phyloP scores from a whole-genome alignment of 306 rosid species.

The Gynostemma pentaphyllum region DNA sequence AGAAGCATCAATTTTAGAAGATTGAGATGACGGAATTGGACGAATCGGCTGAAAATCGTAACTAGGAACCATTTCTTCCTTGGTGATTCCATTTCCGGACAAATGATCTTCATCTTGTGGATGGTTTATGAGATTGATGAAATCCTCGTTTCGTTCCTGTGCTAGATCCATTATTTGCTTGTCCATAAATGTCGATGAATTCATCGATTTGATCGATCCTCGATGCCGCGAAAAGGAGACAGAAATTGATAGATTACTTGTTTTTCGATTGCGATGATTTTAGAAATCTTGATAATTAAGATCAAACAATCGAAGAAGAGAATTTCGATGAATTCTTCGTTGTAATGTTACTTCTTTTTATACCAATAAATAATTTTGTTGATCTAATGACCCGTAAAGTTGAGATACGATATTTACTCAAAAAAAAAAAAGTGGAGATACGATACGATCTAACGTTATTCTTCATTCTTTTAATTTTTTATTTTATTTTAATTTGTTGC shows the following conservation, averaged over 20 bases:
- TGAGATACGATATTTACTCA: too few species aligned
- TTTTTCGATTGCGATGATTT: neutral
- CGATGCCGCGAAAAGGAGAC: neutral
- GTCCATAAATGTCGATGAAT: conserved; percentile 77
- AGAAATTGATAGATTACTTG: neutral
- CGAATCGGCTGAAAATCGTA: conserved; percentile 89
- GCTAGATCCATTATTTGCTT: conserved; percentile 86
- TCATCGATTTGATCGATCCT: conserved; percentile 30
- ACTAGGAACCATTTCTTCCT: conserved; percentile 55
- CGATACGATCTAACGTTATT: too few species aligned
- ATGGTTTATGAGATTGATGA: conserved; percentile 46
- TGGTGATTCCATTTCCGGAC: conserved; percentile 28
- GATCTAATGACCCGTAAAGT: too few species aligned
- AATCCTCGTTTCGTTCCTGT: conserved; percentile 31
- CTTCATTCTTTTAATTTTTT: too few species aligned
- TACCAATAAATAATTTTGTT: too few species aligned
- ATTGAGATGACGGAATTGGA: conserved; percentile 23
- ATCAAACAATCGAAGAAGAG: too few species aligned
- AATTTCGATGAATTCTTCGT: too few species aligned
- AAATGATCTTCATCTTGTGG: conserved; percentile 20
- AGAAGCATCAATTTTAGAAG: conserved; percentile 30
- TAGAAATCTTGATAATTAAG: too few species aligned
- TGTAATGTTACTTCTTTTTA: too few species aligned
- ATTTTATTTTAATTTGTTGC: too few species aligned
- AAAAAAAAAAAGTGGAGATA: too few species aligned